These are phyloP conservation scores for Penicillium herquei DNA, from an alignment of 495 filamentous ascomycete species.

Conservation along the genomic window DNA sequence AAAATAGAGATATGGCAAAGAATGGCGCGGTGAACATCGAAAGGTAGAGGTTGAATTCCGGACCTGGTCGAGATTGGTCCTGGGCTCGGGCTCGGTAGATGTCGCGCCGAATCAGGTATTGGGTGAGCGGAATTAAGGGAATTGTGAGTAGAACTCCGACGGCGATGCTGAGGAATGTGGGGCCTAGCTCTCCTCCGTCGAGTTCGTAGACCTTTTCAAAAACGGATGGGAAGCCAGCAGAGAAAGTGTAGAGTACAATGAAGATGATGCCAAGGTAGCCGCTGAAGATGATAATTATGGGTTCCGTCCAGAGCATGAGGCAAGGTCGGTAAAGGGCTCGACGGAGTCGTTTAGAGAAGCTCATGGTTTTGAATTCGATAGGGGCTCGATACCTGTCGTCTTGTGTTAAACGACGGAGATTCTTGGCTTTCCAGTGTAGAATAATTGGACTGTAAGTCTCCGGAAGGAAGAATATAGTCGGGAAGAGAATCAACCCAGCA, in stretches of 20 bases:
- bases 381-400: slow-evolving; percentile 30
- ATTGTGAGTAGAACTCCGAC: slow-evolving; percentile 48
- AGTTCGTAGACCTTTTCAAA: slow-evolving; percentile 53
- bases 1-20: slow-evolving; percentile 55
- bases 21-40: slow-evolving; percentile 52
- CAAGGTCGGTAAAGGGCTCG: slow-evolving; percentile 41
- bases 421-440: slow-evolving; percentile 44
- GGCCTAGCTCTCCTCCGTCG: slow-evolving; percentile 44
- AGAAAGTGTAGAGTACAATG: slow-evolving; percentile 59
- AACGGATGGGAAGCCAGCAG: slow-evolving; percentile 57
- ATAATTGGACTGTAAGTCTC: slow-evolving; percentile 50
- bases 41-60: slow-evolving; percentile 57
- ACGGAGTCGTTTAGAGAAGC: slow-evolving; percentile 27
- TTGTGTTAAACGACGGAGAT: slow-evolving; percentile 43
- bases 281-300: slow-evolving; percentile 46
- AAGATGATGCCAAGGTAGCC: slow-evolving; percentile 56
- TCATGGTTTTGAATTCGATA: slow-evolving; percentile 35
- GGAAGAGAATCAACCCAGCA: slow-evolving; percentile 29
- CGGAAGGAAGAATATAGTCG: slow-evolving; percentile 40
- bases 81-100: slow-evolving; percentile 9
- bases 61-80: slow-evolving; percentile 35
- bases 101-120: slow-evolving; percentile 10
- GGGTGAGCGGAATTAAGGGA: slow-evolving; percentile 44
- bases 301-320: slow-evolving; percentile 31
- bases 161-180: slow-evolving; percentile 53